Base-by-base conservation (phyloP, 345 rosid genomes). In the Eucalyptus shirleyi region DNA sequence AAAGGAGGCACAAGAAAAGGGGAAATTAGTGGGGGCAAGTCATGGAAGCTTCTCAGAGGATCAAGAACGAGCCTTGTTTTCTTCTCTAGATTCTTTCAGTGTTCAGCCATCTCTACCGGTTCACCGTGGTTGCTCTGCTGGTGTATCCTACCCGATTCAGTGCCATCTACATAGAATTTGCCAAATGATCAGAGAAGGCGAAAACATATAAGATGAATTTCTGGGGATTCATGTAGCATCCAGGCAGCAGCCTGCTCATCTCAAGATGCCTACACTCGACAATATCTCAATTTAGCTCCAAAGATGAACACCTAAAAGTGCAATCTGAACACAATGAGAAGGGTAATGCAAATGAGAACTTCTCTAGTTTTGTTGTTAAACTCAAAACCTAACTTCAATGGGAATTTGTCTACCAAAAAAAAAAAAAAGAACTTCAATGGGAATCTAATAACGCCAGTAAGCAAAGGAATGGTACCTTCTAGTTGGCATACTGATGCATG, bases 31-130 rank as follows among this genome's bases (percentile, higher is more conserved):
- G 97, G 99, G 47, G 99, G 99, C 89, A 98, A 93, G 92, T 98
- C 99, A 90, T 97, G 97, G 94, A 95, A 98, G 93, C 98, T 96
- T 92, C 97, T 94, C 91, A 96, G 91, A 77, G 98, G 95, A 91
- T 96, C 99, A 83, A 95, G 89, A 81, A 98, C 96, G 49, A 96
- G 98, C 87, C 95, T 94, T 26, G 99, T 98, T 94, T 94, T 95
- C 93, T 94, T 98, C 91, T 95, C 97, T 91, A 98, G 80, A 42
- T 98, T 96, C 91, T 95, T 96, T 62, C 94, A 90, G 92, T 97
- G 97, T 90, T 96, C 97, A 28, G 94, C 96, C 99, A 95, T 95
- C 89, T 96, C 98, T 86, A 96, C 98, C 83, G 95, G 90, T 83
- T 94, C 94, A 62, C 97, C 94, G 87, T 97, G 99, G 91, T 95